Evolutionary conservation across 768 basidiomycete genomes (phyloP), one percentile per base, ranked within the genome.

Genomic region (Porpolomopsis calyptriformis): DNA sequence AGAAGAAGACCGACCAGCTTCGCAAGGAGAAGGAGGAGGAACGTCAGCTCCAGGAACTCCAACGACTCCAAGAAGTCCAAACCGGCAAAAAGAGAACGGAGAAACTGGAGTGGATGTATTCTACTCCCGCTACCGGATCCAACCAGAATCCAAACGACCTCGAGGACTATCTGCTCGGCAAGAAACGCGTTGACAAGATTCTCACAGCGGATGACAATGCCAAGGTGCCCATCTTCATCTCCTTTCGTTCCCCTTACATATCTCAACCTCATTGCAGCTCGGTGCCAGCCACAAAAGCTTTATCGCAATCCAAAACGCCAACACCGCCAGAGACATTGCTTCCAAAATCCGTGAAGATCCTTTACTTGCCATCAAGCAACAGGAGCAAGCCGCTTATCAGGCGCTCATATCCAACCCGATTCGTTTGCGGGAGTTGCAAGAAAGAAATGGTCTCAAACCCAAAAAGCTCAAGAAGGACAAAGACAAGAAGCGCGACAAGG

Each of bases 81-180:
- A 97, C 94, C 8, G 94, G 94, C 26, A 91, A 85, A 71, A 96
- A 93, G 66, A 71, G 88, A 52, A 79, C 84, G 43, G 93, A 97
- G 65, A 91, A 91, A 60, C 63, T 99, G 40, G 96, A 99, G 61
- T 99, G 96, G 96, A 94, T 99, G 90, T 99, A 98, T 67, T 72
- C 94, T n/a, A 96, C 94, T 1, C 96, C 96, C 3, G 89, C 91
- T 1, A 82, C 85, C 3, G 93, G 93, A n/a, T 82, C 73, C 50
- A 83, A 69, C 44, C 78, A 85, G 55, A 92, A 91, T 58, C 62
- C 84, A 25, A 94, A 91, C 55, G 94, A 98, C 51, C 64, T 98
- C 53, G 96, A 99, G 68, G 91, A 93, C 55, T 99, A 99, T 62
- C 68, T 99, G 1, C 73, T 99, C 24, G 96, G 96, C 20, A 98